Evolutionary conservation across 192 early-diverging fungal genomes (phyloP).

Genomic region (Podila horticola): DNA sequence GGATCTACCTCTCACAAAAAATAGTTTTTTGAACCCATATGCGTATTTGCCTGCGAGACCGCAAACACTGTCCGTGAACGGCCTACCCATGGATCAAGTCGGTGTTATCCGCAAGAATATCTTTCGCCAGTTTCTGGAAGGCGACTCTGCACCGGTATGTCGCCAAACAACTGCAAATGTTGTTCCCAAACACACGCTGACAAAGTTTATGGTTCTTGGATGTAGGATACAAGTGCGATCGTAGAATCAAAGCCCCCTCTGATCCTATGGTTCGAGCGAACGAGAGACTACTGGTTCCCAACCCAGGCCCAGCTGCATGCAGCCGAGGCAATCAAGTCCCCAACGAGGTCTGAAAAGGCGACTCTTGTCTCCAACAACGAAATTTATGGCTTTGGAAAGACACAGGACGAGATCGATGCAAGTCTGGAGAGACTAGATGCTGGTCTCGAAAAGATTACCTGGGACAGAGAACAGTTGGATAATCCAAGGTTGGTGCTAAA

Average conservation of each 20-base stretch:
- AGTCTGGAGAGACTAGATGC: slow-evolving; percentile 36
- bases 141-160: slow-evolving; percentile 28
- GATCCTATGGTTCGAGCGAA: slow-evolving; percentile 27
- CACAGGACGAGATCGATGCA: slow-evolving; percentile 46
- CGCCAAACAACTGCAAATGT: neutral
- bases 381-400: slow-evolving; percentile 34
- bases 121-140: slow-evolving; percentile 42
- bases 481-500: neutral
- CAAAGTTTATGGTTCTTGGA: neutral
- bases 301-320: slow-evolving; percentile 36
- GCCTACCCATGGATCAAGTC: slow-evolving; percentile 25
- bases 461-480: slow-evolving; percentile 17
- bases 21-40: slow-evolving; percentile 37
- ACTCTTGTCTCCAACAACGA: slow-evolving; percentile 3
- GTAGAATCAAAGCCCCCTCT: slow-evolving; percentile 29
- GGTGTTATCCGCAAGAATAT: slow-evolving; percentile 34
- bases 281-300: slow-evolving; percentile 45
- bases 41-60: slow-evolving; percentile 41
- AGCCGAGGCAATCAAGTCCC: slow-evolving; percentile 3
- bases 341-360: neutral
- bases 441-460: slow-evolving; percentile 44
- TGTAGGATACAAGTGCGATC: slow-evolving; percentile 20
- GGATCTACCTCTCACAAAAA: slow-evolving; percentile 4
- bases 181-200: neutral
- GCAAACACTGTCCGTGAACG: slow-evolving; percentile 27